A percentile compares a stretch with the other conserved stretches of the same genome.
Conservation (phyloP, 371 early-diverging fungal species). For the Apophysomyces sp. region DNA sequence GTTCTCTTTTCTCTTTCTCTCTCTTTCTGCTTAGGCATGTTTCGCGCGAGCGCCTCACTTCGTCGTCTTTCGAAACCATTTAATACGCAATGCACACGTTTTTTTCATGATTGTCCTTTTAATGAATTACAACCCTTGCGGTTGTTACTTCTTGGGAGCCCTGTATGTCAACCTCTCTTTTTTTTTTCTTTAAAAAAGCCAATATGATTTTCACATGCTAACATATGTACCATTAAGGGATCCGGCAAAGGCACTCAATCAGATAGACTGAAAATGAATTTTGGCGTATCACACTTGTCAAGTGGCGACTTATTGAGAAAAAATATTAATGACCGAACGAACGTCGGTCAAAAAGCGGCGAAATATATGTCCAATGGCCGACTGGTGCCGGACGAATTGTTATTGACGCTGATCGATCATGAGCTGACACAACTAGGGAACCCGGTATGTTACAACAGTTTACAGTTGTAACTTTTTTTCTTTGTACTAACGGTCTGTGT, state of each 20-base stretch:
- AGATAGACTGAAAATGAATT: constrained; percentile 65
- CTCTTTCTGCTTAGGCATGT: not conserved
- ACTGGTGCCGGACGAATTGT: constrained; percentile 79
- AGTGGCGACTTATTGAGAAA: constrained; percentile 84
- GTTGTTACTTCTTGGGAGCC: constrained; percentile 60
- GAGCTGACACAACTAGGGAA: constrained; percentile 59
- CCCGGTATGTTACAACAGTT: constrained; percentile 27
- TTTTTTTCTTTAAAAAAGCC: not conserved
- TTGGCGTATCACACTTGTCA: constrained; percentile 68
- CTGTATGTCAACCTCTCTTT: constrained; percentile 36
- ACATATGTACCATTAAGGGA: constrained; percentile 48
- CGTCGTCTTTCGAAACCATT: not conserved
- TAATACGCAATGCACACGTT: constrained; percentile 1
- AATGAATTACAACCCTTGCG: constrained; percentile 50
- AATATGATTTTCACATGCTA: not conserved
- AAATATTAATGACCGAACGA: constrained; percentile 71
- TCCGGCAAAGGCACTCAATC: constrained; percentile 91
- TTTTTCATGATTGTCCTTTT: constrained; percentile 41
- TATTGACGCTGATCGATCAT: constrained; percentile 71
- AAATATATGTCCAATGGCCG: constrained; percentile 53
- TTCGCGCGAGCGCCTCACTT: not conserved
- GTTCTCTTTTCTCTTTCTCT: not conserved
- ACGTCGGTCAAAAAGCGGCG: constrained; percentile 65
- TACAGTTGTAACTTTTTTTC: constrained; percentile 1
- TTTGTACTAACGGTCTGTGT: not conserved